These are phyloP conservation scores for Leersia perrieri DNA, from an alignment of 176 grass and related monocot species.

Conservation along the genomic window DNA sequence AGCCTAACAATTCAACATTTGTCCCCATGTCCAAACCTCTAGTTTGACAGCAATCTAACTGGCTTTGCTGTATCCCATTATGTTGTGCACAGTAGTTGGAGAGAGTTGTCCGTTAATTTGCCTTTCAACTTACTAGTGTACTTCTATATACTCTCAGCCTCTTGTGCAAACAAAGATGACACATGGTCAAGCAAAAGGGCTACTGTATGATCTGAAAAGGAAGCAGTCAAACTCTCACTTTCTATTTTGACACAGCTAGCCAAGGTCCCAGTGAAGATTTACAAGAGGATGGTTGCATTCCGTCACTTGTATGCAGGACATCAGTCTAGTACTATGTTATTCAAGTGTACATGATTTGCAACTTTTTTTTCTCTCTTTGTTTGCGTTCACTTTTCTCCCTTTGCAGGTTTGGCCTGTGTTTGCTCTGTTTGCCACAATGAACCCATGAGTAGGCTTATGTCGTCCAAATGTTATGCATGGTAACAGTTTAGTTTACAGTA, in stretches of 20 bases:
- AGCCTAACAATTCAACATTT: conserved; percentile 39
- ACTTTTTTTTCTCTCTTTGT: background rate
- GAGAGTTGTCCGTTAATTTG: background rate
- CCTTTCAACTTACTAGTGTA: background rate
- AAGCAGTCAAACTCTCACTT: conserved; percentile 10
- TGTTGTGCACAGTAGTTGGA: conserved; percentile 15
- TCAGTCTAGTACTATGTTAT: background rate
- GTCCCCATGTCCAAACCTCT: conserved; percentile 39
- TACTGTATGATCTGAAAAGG: background rate
- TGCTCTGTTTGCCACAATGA: background rate
- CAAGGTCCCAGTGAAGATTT: conserved; percentile 1
- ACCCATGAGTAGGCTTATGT: background rate
- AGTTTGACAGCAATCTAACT: conserved; percentile 32
- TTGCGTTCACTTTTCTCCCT: background rate
- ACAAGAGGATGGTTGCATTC: background rate
- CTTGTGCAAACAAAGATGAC: background rate
- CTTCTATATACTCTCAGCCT: background rate
- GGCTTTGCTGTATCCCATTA: conserved; percentile 31
- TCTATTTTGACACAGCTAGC: background rate
- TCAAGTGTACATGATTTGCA: background rate
- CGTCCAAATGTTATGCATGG: background rate
- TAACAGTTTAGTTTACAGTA: background rate
- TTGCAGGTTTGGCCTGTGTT: background rate
- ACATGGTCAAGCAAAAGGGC: background rate
- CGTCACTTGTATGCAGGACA: background rate